Base-by-base conservation (phyloP, 129 eudicot genomes). In the Tanacetum coccineum region DNA sequence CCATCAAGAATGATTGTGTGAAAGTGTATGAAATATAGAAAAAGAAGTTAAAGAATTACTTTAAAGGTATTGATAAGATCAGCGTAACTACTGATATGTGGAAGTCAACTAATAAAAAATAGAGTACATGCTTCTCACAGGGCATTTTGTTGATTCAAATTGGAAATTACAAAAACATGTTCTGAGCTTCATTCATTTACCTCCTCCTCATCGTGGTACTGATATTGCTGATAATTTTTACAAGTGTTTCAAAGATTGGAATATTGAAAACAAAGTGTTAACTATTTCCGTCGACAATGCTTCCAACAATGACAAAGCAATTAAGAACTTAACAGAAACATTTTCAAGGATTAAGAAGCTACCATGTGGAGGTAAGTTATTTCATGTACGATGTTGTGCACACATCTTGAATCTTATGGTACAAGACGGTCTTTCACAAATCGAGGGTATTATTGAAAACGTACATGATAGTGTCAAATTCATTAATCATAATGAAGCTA, bases 21-120 rank as follows among this genome's bases (percentile, higher is more conserved):
- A 39, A 17, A 62, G 67, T 62, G 9, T 62, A 36, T 30, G 51
- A 62, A 14, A 40, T 62, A 39, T 26, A 62, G 15, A 62, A 62
- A 26, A 62, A 62, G 28, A 62, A 62, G 28, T 62, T 62, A 25
- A 62, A 62, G 17, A 26, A 40, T 40, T 3, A 15, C 4, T 26
- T 62, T 9, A 62, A 36, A 62, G 6, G 26, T 9, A 36, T 62
- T 59, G 6, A 44, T 3, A 32, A 59, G 65, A 32, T 59, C 7
- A 59, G 65, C n/a, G 47, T 59, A 19, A 62, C 67, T 25, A 36
- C 28, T 2, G 66, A 62, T 62, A 9, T 62, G 28, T 62, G 28
- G 66, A 62, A 62, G 50, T 62, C 66, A 14, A 62, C 66, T 40
- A 62, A 62, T 59, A 74, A 64, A 71, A 45, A 26, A 47, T 54